These are phyloP conservation scores for Dichotomopilus funicola DNA, from an alignment of 2,329 filamentous ascomycete species.

Conservation along the genomic window DNA sequence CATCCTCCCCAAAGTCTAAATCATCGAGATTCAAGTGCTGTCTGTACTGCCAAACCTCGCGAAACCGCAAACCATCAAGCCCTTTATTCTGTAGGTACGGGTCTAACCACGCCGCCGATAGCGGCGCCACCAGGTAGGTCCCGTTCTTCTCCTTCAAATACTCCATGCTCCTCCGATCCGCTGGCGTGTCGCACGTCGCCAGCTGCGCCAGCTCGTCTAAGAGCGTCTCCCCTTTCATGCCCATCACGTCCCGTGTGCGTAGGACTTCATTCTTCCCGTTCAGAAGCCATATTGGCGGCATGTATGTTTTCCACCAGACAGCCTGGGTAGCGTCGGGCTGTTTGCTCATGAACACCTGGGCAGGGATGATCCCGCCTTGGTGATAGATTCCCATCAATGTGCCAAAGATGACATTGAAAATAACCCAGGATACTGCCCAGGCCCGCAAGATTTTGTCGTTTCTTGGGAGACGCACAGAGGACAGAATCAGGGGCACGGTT, in stretches of 20 bases:
- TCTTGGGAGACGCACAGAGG: conserved; percentile 62
- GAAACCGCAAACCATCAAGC: conserved; percentile 54
- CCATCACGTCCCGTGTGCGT: conserved; percentile 68
- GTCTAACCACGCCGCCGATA: conserved; percentile 65
- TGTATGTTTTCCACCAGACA: conserved; percentile 84
- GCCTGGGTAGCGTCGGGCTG: conserved; percentile 63
- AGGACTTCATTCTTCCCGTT: conserved; percentile 68
- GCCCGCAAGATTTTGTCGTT: conserved; percentile 41
- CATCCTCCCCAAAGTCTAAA: conserved; percentile 71
- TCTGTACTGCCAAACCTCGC: conserved; percentile 62
- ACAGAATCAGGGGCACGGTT: conserved; percentile 68
- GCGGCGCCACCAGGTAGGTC: conserved; percentile 66
- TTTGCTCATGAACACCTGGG: conserved; percentile 66
- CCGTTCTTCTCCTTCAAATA: conserved; percentile 56
- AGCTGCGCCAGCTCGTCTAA: conserved; percentile 51
- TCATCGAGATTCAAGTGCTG: conserved; percentile 73
- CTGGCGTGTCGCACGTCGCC: conserved; percentile 57
- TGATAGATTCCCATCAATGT: conserved; percentile 75
- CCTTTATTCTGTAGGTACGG: conserved; percentile 54
- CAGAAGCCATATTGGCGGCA: conserved; percentile 72
- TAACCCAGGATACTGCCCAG: conserved; percentile 58
- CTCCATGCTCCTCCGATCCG: conserved; percentile 48
- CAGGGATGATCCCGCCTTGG: conserved; percentile 70
- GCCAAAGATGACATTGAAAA: conserved; percentile 63
- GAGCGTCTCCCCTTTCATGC: conserved; percentile 55